Conservation (phyloP, 352 stramenopile genomes). For the Globisporangium barbulae region DNA sequence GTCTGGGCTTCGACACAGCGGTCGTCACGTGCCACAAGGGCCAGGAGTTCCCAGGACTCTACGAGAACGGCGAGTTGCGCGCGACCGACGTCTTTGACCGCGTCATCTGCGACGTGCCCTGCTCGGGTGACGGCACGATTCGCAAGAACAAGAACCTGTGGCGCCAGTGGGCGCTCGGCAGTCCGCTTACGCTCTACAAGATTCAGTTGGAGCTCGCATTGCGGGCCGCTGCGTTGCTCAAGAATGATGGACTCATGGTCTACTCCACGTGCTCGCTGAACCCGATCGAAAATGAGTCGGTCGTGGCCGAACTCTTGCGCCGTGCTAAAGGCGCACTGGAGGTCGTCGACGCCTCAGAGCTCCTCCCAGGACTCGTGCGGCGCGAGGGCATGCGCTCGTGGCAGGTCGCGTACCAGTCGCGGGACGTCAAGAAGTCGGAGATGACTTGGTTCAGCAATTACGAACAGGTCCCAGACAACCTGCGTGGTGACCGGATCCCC, state of each 20-base stretch:
- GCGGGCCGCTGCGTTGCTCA: conserved; percentile 88
- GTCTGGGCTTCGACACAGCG: conserved; percentile 61
- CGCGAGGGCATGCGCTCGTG: conserved; percentile 54
- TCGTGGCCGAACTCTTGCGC: conserved; percentile 93
- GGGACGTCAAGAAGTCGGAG: conserved; percentile 27
- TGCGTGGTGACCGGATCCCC: conserved; percentile 58
- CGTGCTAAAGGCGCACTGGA: conserved; percentile 81
- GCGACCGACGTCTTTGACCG: conserved; percentile 91
- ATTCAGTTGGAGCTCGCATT: conserved; percentile 92
- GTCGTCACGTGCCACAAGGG: conserved; percentile 93
- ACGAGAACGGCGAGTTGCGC: conserved; percentile 32
- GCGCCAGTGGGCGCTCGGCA: conserved; percentile 85
- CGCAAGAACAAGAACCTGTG: conserved; percentile 96
- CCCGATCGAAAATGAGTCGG: conserved; percentile 97
- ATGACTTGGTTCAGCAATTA: conserved; percentile 60
- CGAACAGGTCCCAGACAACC: conserved; percentile 42
- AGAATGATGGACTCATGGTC: conserved; percentile 89
- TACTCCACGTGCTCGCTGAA: conserved; percentile 98
- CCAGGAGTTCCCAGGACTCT: conserved; percentile 92
- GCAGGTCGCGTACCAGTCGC: conserved; percentile 64
- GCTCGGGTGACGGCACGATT: conserved; percentile 96
- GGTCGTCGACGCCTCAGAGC: conserved; percentile 72
- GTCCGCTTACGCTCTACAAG: conserved; percentile 87
- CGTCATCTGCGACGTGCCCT: conserved; percentile 98
- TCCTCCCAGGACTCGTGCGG: conserved; percentile 46